These are phyloP conservation scores for Cutaneotrichosporon curvatum DNA, from an alignment of 1,284 basidiomycete genomes.

Conservation along the genomic window DNA sequence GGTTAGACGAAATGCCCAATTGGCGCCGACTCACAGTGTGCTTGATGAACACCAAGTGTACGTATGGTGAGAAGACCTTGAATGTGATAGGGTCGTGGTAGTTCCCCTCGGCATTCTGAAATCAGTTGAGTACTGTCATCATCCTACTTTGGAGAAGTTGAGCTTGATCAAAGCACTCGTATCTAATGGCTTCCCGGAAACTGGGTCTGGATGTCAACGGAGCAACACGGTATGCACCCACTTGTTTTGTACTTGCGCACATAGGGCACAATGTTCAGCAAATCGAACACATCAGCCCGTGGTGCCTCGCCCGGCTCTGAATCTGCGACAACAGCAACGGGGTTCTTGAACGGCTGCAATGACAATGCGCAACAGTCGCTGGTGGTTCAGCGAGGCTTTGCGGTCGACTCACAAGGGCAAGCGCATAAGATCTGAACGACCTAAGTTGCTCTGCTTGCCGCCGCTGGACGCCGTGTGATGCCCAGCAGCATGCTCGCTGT, in stretches of 20 bases:
- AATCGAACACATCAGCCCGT: slow-evolving; percentile 57
- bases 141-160: slow-evolving; percentile 60
- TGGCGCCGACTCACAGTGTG: slow-evolving; percentile 53
- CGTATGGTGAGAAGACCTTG: slow-evolving; percentile 85
- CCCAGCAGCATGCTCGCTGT: slow-evolving; percentile 45
- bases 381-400: slow-evolving; percentile 1
- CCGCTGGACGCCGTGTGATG: slow-evolving; percentile 39
- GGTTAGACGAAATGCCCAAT: not conserved
- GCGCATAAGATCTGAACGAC: slow-evolving; percentile 39
- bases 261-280: slow-evolving; percentile 87
- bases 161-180: slow-evolving; percentile 78
- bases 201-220: slow-evolving; percentile 56
- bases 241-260: slow-evolving; percentile 60
- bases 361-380: slow-evolving; percentile 84
- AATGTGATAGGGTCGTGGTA: slow-evolving; percentile 87
- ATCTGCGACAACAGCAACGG: slow-evolving; percentile 64
- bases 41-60: slow-evolving; percentile 81
- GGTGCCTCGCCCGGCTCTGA: slow-evolving; percentile 36
- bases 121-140: slow-evolving; percentile 24
- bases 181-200: slow-evolving; percentile 71
- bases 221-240: slow-evolving; percentile 44
- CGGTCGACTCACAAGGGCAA: slow-evolving; percentile 41
- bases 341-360: slow-evolving; percentile 81
- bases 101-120: slow-evolving; percentile 58
- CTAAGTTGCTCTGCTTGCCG: slow-evolving; percentile 36